Base-by-base conservation (phyloP, 1,139 yeast genomes). In the Kodamaea ohmeri region DNA sequence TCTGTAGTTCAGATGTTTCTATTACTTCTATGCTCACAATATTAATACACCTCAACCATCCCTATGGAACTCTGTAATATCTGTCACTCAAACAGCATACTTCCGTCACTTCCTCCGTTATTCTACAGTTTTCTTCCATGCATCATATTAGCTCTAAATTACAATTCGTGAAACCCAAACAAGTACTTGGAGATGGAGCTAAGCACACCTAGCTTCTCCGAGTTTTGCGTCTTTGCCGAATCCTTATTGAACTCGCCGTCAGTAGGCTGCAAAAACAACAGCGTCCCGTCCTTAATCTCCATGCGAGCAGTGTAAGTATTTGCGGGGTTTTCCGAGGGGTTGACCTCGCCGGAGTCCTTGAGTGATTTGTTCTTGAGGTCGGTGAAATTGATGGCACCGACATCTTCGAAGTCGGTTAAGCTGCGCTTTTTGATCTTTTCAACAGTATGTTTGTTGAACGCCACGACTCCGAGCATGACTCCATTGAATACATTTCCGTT, bases 401-500 rank as follows among this genome's bases (percentile, higher is more conserved):
- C 68, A 49, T 82, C 83, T 46, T 81, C 82, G 26, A 56, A 59
- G 17, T 64, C 69, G 9, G 69, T 67, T 37, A 82, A 65, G 38
- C 67, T 69, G 43, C 80, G 63, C 32, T 80, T 77, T 20, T 82
- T 78, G 39, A 83, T 61, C 49, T 79, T 79, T 52, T 83, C 90
- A 21, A 82, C 69, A 1, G 81, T 74, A 26, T 67, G 67, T 48
- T 76, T 79, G 36, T 75, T 67, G 58, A 83, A 77, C 28, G 92
- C 80, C 13, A 85, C 79, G 41, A 92, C 92, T 1, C 96, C 96
- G 40, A 87, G 67, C 38, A 83, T 69, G 13, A 76, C 73, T 0
- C 89, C 92, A 38, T 82, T 83, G 49, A 83, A 73, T 2, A 83
- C 76, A 14, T 73, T 63, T 1, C 95, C 95, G 53, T 86, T 87